Percentiles rank a stretch among this genome's conserved stretches.
Evolutionary conservation across 371 early-diverging fungal species (phyloP).

Genomic region (Rhizopus sp.): DNA sequence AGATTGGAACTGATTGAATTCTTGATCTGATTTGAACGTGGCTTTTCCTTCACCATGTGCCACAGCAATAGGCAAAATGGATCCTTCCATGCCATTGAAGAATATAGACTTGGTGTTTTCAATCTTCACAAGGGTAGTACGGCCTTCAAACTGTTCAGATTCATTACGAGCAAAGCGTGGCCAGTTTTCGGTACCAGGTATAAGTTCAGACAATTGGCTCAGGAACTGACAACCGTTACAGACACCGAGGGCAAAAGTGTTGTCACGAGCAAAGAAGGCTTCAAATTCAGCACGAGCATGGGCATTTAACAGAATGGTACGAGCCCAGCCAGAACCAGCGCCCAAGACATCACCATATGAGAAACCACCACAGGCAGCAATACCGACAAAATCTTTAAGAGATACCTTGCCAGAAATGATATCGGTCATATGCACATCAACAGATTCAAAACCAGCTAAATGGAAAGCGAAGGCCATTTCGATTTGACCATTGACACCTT

Average conservation of each 20-base stretch:
- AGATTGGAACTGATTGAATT: conserved; percentile 46
- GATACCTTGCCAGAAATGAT: conserved; percentile 73
- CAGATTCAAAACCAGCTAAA: conserved; percentile 85
- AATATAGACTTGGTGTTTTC: conserved; percentile 63
- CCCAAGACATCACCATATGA: conserved; percentile 97
- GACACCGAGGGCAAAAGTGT: conserved; percentile 94
- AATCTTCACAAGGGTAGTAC: conserved; percentile 80
- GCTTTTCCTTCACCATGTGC: conserved; percentile 97
- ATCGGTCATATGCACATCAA: conserved; percentile 98
- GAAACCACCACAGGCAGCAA: conserved; percentile 97
- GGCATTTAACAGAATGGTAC: conserved; percentile 77
- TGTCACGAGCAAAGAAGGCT: conserved; percentile 79
- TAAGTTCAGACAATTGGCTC: conserved; percentile 77
- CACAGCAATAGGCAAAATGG: conserved; percentile 89
- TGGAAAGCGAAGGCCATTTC: conserved; percentile 96
- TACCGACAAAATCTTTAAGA: conserved; percentile 77
- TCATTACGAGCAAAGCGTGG: conserved; percentile 88
- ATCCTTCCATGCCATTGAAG: conserved; percentile 89
- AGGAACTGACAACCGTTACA: conserved; percentile 99
- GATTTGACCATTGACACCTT: conserved; percentile 93
- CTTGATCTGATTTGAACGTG: conserved; percentile 59
- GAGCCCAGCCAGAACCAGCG: conserved; percentile 97
- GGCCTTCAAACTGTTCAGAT: conserved; percentile 93
- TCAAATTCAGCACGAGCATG: conserved; percentile 73
- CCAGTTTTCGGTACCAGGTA: conserved; percentile 85